Evolutionary conservation across 1,284 basidiomycete species (phyloP).

Genomic region (Leccinum angustisporum): DNA sequence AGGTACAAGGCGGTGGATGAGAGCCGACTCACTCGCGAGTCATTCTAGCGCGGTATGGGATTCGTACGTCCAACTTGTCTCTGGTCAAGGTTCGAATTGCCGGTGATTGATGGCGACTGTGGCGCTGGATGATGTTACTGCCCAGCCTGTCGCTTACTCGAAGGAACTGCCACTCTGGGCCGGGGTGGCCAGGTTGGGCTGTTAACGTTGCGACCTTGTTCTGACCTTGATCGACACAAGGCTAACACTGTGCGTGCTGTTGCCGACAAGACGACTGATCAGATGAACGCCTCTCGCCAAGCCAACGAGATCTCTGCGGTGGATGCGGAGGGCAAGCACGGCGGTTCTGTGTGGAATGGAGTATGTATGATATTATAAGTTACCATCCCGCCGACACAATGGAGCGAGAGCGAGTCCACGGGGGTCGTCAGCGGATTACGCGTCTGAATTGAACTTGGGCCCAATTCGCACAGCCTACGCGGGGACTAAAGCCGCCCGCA

Average conservation of each 20-base stretch:
- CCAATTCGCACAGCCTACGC: conserved; percentile 23
- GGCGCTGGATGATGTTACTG: conserved; percentile 19
- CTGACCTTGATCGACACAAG: conserved; percentile 6
- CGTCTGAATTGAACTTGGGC: not conserved
- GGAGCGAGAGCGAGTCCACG: conserved; percentile 2
- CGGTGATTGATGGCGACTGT: conserved; percentile 22
- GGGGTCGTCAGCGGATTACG: conserved; percentile 1
- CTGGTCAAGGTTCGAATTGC: conserved; percentile 1
- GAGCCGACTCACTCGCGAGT: conserved; percentile 3
- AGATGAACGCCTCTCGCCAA: not conserved
- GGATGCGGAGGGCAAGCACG: not conserved
- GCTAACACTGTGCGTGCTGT: conserved; percentile 14
- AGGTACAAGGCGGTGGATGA: conserved; percentile 1
- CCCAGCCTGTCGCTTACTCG: conserved; percentile 24
- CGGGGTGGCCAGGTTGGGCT: conserved; percentile 25
- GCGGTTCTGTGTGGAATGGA: conserved; percentile 1
- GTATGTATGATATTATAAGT: not conserved
- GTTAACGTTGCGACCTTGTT: conserved; percentile 35
- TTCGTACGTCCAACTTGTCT: not conserved
- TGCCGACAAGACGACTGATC: conserved; percentile 8
- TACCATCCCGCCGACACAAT: not conserved
- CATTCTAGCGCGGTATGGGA: conserved; percentile 2
- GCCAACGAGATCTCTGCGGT: not conserved
- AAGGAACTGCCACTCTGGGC: conserved; percentile 21
- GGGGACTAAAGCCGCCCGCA: conserved; percentile 23